A percentile compares a stretch with the other conserved stretches of the same genome.
phyloP scores from a whole-genome alignment of 1,284 basidiomycete species.

The Anthracocystis panici-leucophaei region DNA sequence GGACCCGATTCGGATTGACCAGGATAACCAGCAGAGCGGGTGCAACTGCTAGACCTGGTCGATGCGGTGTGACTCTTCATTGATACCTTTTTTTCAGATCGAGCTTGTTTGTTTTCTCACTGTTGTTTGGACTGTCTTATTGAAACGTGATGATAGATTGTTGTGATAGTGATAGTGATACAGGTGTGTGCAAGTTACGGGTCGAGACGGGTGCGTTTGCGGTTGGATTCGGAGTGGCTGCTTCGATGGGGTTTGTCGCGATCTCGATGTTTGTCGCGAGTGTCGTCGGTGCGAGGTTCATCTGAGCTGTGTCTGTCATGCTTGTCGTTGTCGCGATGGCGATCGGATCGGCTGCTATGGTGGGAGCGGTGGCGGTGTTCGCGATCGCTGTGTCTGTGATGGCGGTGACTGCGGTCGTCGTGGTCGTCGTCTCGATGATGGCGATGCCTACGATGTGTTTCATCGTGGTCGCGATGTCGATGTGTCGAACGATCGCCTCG shows the following conservation, averaged over 20 bases:
- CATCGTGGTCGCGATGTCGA: background rate
- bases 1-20: conserved; percentile 97
- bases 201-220: conserved; percentile 28
- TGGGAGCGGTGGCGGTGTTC: background rate
- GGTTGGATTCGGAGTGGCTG: conserved; percentile 13
- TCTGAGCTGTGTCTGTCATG: conserved; percentile 9
- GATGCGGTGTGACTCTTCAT: background rate
- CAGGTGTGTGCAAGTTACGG: conserved; percentile 9
- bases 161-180: background rate
- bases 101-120: background rate
- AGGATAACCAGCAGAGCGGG: conserved; percentile 88
- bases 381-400: background rate
- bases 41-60: conserved; percentile 80
- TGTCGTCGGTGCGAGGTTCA: conserved; percentile 9
- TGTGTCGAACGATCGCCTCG: conserved; percentile 11
- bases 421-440: conserved; percentile 12
- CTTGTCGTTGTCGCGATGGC: background rate
- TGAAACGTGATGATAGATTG: too few relatives aligned
- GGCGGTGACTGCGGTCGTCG: background rate
- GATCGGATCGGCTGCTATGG: conserved; percentile 6
- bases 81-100: conserved; percentile 13
- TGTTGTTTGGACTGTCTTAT: conserved; percentile 1
- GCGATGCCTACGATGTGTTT: conserved; percentile 1
- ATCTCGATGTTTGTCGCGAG: conserved; percentile 11
- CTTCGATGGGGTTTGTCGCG: conserved; percentile 1